Percentiles rank a stretch among this genome's conserved stretches.
Conservation (phyloP, 257 asterid genomes). For the Ligustrum vulgare region DNA sequence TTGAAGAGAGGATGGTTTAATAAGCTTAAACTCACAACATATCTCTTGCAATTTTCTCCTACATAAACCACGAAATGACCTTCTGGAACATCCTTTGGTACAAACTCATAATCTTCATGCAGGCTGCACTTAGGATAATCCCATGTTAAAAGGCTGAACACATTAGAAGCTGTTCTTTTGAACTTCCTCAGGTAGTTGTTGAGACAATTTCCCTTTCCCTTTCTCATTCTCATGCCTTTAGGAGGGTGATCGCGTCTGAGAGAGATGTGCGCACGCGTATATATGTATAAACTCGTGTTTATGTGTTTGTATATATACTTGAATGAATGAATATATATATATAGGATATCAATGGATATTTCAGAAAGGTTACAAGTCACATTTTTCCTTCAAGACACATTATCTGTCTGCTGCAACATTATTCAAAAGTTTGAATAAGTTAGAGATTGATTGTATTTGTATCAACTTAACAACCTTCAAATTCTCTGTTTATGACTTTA, state of each 20-base stretch:
- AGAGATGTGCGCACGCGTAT: too few relatives aligned
- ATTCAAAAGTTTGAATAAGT: background rate
- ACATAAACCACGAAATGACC: slow-evolving; percentile 3
- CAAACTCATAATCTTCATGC: background rate
- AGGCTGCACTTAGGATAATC: background rate
- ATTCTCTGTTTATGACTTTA: background rate
- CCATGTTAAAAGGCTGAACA: background rate
- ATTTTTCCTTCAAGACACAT: too few relatives aligned
- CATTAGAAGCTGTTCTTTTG: background rate
- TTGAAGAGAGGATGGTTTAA: background rate
- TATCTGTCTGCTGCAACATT: background rate
- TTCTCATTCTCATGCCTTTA: background rate
- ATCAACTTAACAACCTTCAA: background rate
- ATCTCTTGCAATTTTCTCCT: background rate
- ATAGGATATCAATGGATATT: too few relatives aligned
- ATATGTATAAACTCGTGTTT: too few relatives aligned
- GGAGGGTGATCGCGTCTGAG: background rate
- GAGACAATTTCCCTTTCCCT: background rate
- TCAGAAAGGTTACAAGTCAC: too few relatives aligned
- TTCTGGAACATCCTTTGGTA: background rate
- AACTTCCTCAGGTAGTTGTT: background rate
- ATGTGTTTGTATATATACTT: too few relatives aligned
- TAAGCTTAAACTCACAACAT: background rate
- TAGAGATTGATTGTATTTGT: too few relatives aligned
- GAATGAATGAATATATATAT: too few relatives aligned